phyloP scores from a whole-genome alignment of 441 rosid genomes.

The Arabidopsis hybrid region DNA sequence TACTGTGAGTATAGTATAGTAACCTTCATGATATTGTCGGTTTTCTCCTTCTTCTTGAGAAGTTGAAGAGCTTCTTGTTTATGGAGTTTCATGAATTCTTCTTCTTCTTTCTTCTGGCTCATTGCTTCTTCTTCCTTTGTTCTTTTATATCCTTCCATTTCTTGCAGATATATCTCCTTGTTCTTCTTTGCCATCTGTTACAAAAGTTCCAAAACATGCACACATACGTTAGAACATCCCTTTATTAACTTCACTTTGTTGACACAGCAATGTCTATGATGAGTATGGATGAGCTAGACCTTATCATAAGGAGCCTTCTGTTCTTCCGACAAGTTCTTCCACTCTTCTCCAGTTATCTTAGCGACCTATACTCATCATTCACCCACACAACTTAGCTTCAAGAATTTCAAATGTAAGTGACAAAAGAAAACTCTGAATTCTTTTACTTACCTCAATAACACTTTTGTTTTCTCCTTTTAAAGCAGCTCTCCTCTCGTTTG shows the following conservation, averaged over 20 bases:
- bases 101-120: conserved; percentile 71
- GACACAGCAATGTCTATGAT: neutral
- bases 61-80: conserved; percentile 87
- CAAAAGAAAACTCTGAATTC: neutral
- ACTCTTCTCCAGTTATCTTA: conserved; percentile 81
- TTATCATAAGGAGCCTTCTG: conserved; percentile 67
- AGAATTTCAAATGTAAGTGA: neutral
- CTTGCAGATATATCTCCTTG: conserved; percentile 58
- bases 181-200: conserved; percentile 76
- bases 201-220: no score
- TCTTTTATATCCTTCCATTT: conserved; percentile 43
- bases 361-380: conserved; percentile 49
- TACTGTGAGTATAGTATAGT: neutral
- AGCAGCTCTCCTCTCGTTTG: conserved; percentile 74
- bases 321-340: conserved; percentile 81
- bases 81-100: conserved; percentile 79
- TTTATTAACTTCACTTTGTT: neutral
- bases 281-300: conserved; percentile 47
- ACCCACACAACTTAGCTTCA: conserved; percentile 4
- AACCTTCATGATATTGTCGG: conserved; percentile 56
- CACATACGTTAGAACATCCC: neutral
- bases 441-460: conserved; percentile 59
- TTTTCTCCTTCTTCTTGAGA: conserved; percentile 89
- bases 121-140: conserved; percentile 69
- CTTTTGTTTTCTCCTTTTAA: conserved; percentile 68